Evolutionary conservation across 164 flowering plant genomes (phyloP).

Genomic region (Annona squamosa): DNA sequence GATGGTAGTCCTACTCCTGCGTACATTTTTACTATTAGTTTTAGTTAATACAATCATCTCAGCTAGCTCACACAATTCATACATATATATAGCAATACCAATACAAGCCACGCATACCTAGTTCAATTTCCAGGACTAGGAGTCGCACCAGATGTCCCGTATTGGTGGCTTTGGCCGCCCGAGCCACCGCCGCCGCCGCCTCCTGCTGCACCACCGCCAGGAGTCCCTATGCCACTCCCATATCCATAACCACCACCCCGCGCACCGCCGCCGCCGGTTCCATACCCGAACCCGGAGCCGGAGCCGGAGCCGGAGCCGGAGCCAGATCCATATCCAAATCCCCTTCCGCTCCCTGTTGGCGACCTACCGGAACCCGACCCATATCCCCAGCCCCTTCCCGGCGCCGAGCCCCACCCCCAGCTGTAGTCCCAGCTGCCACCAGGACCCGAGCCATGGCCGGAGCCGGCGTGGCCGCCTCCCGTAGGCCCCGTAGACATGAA

Average conservation of each 20-base stretch:
- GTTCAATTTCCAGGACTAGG: slow-evolving; percentile 2
- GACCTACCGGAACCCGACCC: slow-evolving; percentile 73
- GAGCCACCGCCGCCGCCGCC: slow-evolving; percentile 11
- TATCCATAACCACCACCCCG: slow-evolving; percentile 31
- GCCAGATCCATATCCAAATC: slow-evolving; percentile 62
- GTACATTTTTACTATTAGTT: not conserved
- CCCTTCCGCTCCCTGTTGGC: slow-evolving; percentile 48
- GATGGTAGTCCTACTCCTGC: too few species aligned
- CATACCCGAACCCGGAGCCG: slow-evolving; percentile 40
- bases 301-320: slow-evolving; percentile 42
- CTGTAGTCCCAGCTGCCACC: slow-evolving; percentile 58
- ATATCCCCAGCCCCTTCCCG: slow-evolving; percentile 66
- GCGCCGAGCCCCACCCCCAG: slow-evolving; percentile 80
- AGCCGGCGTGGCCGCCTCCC: slow-evolving; percentile 23
- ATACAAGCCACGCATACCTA: not conserved
- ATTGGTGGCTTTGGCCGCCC: slow-evolving; percentile 4
- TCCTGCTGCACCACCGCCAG: slow-evolving; percentile 2
- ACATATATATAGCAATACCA: not conserved
- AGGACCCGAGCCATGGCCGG: slow-evolving; percentile 51
- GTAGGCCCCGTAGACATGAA: slow-evolving; percentile 18
- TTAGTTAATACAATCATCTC: not conserved
- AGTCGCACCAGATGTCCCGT: not conserved
- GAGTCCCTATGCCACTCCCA: slow-evolving; percentile 18
- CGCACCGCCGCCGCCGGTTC: slow-evolving; percentile 37
- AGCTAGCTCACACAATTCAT: not conserved